phyloP scores from a whole-genome alignment of 768 basidiomycete genomes.

The Lanmaoa pseudosensibilis region DNA sequence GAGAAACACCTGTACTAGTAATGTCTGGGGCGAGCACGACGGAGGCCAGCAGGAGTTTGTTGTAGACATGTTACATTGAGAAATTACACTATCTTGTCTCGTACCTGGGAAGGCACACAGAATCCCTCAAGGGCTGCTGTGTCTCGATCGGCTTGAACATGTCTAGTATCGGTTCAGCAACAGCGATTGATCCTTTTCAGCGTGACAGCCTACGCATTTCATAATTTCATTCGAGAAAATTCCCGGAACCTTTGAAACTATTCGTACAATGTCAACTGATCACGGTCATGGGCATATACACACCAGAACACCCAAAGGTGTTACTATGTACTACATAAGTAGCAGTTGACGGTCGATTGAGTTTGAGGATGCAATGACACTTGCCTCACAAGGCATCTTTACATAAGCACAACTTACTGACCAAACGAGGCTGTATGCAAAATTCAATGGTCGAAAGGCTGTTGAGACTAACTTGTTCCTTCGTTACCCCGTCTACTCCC shows the following conservation, averaged over 20 bases:
- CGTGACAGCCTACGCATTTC: background rate
- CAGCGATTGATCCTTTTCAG: no score
- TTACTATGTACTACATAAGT: no score
- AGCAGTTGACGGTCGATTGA: no score
- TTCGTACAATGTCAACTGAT: background rate
- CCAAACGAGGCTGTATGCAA: background rate
- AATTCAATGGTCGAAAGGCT: background rate
- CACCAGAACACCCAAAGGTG: no score
- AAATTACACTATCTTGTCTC: background rate
- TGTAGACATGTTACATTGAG: constrained; percentile 4
- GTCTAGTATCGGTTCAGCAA: background rate
- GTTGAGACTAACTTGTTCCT: background rate
- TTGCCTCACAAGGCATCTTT: background rate
- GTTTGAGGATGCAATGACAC: no score
- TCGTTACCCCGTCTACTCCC: background rate
- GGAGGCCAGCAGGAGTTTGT: background rate
- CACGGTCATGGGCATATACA: no score
- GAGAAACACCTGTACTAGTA: constrained; percentile 1
- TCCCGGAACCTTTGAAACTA: background rate
- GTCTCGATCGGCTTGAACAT: no score
- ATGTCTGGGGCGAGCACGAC: background rate
- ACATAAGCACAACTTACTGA: background rate
- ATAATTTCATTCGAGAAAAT: background rate
- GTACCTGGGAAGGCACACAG: background rate
- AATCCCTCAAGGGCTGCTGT: background rate